phyloP scores from a whole-genome alignment of 176 grass and related monocot genomes.

The Oryza brachyantha region DNA sequence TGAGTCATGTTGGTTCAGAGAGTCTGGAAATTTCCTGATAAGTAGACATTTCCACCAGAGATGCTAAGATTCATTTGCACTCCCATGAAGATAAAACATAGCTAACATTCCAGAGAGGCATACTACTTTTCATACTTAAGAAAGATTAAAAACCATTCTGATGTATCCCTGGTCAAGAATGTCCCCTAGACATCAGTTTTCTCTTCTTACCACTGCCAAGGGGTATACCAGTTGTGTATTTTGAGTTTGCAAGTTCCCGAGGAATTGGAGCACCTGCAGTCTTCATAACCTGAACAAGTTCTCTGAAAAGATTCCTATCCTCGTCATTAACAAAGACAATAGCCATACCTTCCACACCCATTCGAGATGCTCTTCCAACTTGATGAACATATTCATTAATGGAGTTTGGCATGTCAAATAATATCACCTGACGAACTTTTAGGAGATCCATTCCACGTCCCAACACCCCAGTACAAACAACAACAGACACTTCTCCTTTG shows the following conservation, averaged over 20 bases:
- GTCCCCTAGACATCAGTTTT: slow-evolving; percentile 39
- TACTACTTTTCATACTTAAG: neutral
- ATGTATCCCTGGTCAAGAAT: slow-evolving; percentile 29
- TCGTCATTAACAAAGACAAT: slow-evolving; percentile 79
- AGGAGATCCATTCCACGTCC: slow-evolving; percentile 86
- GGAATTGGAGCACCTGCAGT: slow-evolving; percentile 64
- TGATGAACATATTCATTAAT: slow-evolving; percentile 91
- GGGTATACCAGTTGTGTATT: slow-evolving; percentile 33
- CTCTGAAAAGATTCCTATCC: slow-evolving; percentile 79
- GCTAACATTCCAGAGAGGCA: slow-evolving; percentile 10
- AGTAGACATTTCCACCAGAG: neutral
- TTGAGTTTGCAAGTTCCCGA: slow-evolving; percentile 64
- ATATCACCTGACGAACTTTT: slow-evolving; percentile 74
- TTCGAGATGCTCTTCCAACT: slow-evolving; percentile 85
- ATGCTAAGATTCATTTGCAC: neutral
- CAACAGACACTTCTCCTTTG: slow-evolving; percentile 65
- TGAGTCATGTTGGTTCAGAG: slow-evolving; percentile 4
- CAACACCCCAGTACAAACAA: slow-evolving; percentile 79
- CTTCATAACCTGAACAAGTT: slow-evolving; percentile 69
- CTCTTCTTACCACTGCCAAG: slow-evolving; percentile 48
- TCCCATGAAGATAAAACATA: neutral
- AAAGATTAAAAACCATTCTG: slow-evolving; percentile 19
- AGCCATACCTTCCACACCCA: slow-evolving; percentile 67
- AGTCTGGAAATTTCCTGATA: too few species aligned
- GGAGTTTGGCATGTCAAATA: slow-evolving; percentile 91